A percentile compares a stretch with the other conserved stretches of the same genome.
Conservation (phyloP, 176 grass and related monocot species). For the Triticum timopheevii region DNA sequence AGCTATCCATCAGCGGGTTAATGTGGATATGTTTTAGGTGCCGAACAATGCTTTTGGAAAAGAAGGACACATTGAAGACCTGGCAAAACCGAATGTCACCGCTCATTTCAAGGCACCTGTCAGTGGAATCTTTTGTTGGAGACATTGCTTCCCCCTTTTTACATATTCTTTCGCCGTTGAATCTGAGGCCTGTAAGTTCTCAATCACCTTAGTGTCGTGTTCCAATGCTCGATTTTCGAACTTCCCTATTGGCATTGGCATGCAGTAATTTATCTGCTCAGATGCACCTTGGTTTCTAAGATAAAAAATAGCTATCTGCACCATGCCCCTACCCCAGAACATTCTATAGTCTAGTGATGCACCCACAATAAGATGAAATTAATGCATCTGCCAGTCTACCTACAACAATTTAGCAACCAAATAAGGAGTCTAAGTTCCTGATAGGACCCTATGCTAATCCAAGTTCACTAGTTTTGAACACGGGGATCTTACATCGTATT, state of each 20-base stretch:
- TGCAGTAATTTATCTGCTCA: constrained; percentile 13
- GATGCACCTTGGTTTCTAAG: constrained; percentile 8
- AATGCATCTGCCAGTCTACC: background rate
- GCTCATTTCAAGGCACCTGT: constrained; percentile 84
- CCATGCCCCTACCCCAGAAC: background rate
- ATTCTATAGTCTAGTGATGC: background rate
- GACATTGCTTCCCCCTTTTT: constrained; percentile 77
- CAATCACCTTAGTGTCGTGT: constrained; percentile 14
- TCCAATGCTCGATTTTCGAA: constrained; percentile 12
- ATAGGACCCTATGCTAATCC: constrained; percentile 10
- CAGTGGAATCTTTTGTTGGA: constrained; percentile 74
- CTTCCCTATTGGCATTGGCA: constrained; percentile 6
- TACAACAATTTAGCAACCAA: constrained; percentile 21
- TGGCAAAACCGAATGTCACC: constrained; percentile 85
- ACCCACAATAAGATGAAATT: background rate
- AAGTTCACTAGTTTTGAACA: constrained; percentile 15
- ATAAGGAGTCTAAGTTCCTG: constrained; percentile 17
- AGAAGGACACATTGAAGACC: constrained; percentile 71
- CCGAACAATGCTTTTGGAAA: constrained; percentile 72
- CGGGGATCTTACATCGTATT: background rate
- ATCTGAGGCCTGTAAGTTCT: constrained; percentile 82
- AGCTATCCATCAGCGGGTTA: constrained; percentile 14
- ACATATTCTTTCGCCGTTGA: constrained; percentile 79
- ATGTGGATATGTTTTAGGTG: constrained; percentile 47
- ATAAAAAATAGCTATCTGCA: constrained; percentile 15